Base-by-base conservation (phyloP, 2,329 filamentous ascomycete genomes). In the Colletotrichum sansevieriae region DNA sequence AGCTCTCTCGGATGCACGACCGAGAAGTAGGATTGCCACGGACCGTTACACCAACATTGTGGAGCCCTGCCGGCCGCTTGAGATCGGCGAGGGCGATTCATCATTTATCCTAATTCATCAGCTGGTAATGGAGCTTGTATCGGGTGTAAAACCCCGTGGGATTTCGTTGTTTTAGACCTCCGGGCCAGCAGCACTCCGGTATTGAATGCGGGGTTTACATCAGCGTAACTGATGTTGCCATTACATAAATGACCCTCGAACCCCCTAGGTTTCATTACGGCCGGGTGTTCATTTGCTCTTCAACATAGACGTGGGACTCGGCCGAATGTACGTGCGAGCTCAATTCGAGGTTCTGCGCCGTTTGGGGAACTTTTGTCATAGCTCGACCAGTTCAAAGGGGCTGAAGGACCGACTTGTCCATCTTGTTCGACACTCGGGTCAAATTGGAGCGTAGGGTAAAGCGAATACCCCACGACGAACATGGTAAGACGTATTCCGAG, bases 161-260 rank as follows among this genome's bases (percentile, higher is more conserved):
- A 22, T 4, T 22, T 22, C 18, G 18, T 22, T 22, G 3, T 22
- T 3, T 22, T 22, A 22, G 22, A 22, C 22, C 22, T 22, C 22
- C 22, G 22, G 22, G 22, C 22, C 22, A 22, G 22, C 22, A 22
- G 22, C 22, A 22, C 22, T 22, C 22, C 22, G 22, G 22, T 22
- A 22, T 35, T 4, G 2, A 18, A n/a, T 35, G 58, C 20, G 58
- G 46, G 35, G 20, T 15, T 15, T 25, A 5, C 25, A 2, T 33
- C 10, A 25, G 13, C 37, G 18, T 29, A 20, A n/a, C 35, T 35
- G 37, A 56, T 56, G 54, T 56, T 33, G 54, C 54, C 54, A 56
- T 20, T 20, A 12, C 20, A 22, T n/a, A 15, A 29, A 9, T 56
- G n/a, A 37, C 33, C 37, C 12, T 39, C 10, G 5, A 11, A 11